Base-by-base conservation (phyloP, 1,139 yeast genomes). In the Debaryomycetaceae sp. region DNA sequence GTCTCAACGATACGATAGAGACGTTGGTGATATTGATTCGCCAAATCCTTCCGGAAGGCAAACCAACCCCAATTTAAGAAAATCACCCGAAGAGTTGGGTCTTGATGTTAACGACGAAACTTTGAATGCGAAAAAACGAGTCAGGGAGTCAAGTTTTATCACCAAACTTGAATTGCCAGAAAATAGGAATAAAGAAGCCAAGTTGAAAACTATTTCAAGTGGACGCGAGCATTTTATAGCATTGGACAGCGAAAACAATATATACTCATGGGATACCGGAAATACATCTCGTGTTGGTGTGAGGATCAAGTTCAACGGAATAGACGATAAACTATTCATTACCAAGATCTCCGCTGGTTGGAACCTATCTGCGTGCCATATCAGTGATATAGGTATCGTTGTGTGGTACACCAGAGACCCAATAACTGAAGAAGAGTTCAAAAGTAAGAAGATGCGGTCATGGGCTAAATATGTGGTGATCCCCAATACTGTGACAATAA, bases 221-320 rank as follows among this genome's bases (percentile, higher is more conserved):
- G 94, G 94, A 0, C 61, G 94, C 44, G 69, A 76, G 33, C 91
- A 83, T 56, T 71, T 84, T 36, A 59, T 84, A 9, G 92, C 83
- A 0, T 58, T 84, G 38, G 87, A 81, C 48, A 62, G 68, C n/a
- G 40, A 61, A 1, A 73, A 77, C 34, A 57, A 64, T 8, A 49
- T 85, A 1, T 83, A 79, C 69, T 68, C 79, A 0, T 84, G 92
- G 91, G 94, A 84, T 53, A 53, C 70, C 0, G 75, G 75, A 1
- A 61, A 69, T 28, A 49, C 56, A 1, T 62, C 63, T 5, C 58
- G 63, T 22, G 56, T 52, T 34, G 92, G 88, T 0, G 70, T 79
- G 2, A 59, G 57, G 35, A 47, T 84, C 30, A 53, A 42, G 5
- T 80, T 85, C 46, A 58, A 60, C 0, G 58, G 50, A 0, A 47